Base-by-base conservation (phyloP, 345 rosid genomes). In the Corchorus olitorius region DNA sequence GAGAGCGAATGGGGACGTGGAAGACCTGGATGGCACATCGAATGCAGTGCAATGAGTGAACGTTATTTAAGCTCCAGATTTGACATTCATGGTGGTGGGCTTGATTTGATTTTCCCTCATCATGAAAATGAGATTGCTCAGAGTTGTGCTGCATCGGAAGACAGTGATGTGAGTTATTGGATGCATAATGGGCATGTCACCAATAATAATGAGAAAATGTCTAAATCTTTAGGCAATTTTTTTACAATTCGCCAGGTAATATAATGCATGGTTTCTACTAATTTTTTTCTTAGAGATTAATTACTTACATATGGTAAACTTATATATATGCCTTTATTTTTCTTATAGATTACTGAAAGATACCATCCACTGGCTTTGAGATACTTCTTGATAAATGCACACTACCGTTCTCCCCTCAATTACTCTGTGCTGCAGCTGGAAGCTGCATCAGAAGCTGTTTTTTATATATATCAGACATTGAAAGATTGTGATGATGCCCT, bases 41-140 rank as follows among this genome's bases (percentile, higher is more conserved):
- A 96, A 83, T 94, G 98, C 90, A 92, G 98, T 82, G 97, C 98
- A n/a, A 92, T 91, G 98, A 94, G 94, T 89, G 92, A 87, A 39
- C 87, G 82, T 73, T 89, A 89, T 83, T 86, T 92, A 64, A 81
- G 92, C 37, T 79, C 79, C 68, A 85, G 81, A 75, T 94, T 94
- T 79, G 98, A 90, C 76, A 90, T 93, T 73, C 98, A 93, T 79
- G 94, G 97, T 43, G 97, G 94, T 79, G 98, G 97, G 82, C 88
- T 87, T 37, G 94, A 92, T 87, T 84, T 88, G 78, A 85, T 87
- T 15, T 93, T 91, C 81, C 97, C 96, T 5, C 93, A 91, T 80
- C 97, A 92, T 81, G 98, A 94, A 71, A 94, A 94, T 76, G 97
- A 94, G 83, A 85, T 91, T n/a, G 93, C 97, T 3, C 98, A 92